These are phyloP conservation scores for Metarhizium guizhouense DNA, from an alignment of 2,329 filamentous ascomycete species.

Conservation along the genomic window DNA sequence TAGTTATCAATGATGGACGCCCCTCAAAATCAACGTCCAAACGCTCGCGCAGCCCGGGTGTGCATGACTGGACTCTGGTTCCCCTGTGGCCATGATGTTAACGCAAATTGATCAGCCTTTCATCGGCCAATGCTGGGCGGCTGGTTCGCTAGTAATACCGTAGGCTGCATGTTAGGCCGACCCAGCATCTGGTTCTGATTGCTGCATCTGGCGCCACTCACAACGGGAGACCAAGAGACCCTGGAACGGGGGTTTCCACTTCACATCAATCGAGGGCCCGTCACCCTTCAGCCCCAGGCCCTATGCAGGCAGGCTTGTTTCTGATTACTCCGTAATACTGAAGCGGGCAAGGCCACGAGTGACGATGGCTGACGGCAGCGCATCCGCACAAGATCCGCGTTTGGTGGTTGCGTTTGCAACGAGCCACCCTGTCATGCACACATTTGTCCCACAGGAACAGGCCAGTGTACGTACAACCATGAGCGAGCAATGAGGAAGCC, in stretches of 20 bases:
- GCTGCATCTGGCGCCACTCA: slow-evolving; percentile 3
- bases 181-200: not conserved
- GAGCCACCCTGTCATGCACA: not conserved
- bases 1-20: no score
- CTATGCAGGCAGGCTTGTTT: not conserved
- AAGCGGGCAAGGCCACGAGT: not conserved
- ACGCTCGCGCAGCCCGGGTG: no score
- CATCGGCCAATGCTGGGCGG: not conserved
- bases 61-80: not conserved
- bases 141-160: not conserved
- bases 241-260: not conserved
- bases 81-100: not conserved
- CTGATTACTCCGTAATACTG: not conserved
- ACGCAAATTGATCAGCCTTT: not conserved
- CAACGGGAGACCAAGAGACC: not conserved
- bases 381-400: not conserved
- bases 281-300: not conserved
- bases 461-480: not conserved
- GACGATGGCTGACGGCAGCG: not conserved
- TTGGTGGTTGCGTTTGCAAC: not conserved
- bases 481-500: not conserved
- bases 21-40: no score
- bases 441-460: not conserved
- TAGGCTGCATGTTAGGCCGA: not conserved
- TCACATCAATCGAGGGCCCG: no score